Evolutionary conservation across 179 eudicot species (phyloP), one percentile per base, ranked within the genome.

Genomic region (Spinacia oleracea): DNA sequence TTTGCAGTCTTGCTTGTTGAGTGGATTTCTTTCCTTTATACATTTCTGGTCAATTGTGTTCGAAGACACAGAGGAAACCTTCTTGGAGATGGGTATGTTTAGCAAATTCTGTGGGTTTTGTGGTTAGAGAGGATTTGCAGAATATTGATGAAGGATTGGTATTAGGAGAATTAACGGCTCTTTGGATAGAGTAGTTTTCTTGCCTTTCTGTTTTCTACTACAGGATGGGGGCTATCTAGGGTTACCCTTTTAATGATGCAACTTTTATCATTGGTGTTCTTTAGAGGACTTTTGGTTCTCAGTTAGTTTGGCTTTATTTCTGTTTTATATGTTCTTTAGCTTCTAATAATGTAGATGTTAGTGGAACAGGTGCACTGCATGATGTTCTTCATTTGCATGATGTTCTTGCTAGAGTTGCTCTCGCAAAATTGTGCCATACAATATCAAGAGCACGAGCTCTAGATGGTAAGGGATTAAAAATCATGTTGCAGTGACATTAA

Each of bases 401-500:
- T 83, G 99, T 96, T 79, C 97, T 96, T 78, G 99, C 98, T 77
- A 89, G 99, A 89, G 99, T 96, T 83, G 92, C 99, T 35, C 94
- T 96, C 51, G 98, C 98, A 82, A 92, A 91, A 82, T 87, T 96
- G 89, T 96, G 99, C 83, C 93, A 94, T 87, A 86, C 92, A 72
- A 78, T 96, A 84, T 88, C 97, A 48, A 90, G 99, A 88, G 98
- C 99, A 69, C 90, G 97, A 63, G 89, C 92, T 69, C 83, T 96
- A 34, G 97, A 96, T 89, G 99, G 99, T 94, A 83, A 81, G 80
- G 42, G 25, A 64, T 62, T 25, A 48, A 11, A 45, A 66, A 34
- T 80, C 11, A 2, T 43, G 64, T 80, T 73, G 31, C 32, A 56
- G 6, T 51, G 35, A 16, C 21, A 4, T 20, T 35, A 27, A 35